Percentiles rank a stretch among this genome's conserved stretches.
Evolutionary conservation across 331 rosid genomes (phyloP).

Genomic region (Telfairia occidentalis): DNA sequence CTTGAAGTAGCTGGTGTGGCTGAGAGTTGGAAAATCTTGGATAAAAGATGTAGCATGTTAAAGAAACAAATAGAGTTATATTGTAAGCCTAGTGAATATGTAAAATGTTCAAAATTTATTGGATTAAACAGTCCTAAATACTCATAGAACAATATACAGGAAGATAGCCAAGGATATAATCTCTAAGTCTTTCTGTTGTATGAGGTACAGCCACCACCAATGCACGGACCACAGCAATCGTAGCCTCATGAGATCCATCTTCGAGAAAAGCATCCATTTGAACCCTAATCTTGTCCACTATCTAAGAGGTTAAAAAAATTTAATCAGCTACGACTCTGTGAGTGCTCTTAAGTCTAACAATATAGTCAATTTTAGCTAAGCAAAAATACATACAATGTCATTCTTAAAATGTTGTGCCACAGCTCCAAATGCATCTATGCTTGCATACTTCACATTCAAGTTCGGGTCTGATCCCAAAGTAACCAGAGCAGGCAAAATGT

Average conservation of each 20-base stretch:
- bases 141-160: not conserved
- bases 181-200: slow-evolving; percentile 75
- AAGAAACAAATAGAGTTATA: slow-evolving; percentile 33
- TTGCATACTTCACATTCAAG: slow-evolving; percentile 83
- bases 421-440: slow-evolving; percentile 91
- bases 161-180: slow-evolving; percentile 69
- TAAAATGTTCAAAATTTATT: not conserved
- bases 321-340: slow-evolving; percentile 18
- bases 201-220: slow-evolving; percentile 86
- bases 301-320: slow-evolving; percentile 31
- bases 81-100: slow-evolving; percentile 6
- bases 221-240: slow-evolving; percentile 82
- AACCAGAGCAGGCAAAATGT: slow-evolving; percentile 85
- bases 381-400: slow-evolving; percentile 48
- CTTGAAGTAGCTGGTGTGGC: slow-evolving; percentile 37
- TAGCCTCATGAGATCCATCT: slow-evolving; percentile 95
- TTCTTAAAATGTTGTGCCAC: slow-evolving; percentile 88
- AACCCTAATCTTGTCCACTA: slow-evolving; percentile 92
- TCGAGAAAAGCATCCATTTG: slow-evolving; percentile 99
- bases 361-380: slow-evolving; percentile 15
- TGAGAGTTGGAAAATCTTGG: slow-evolving; percentile 88
- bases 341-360: slow-evolving; percentile 12
- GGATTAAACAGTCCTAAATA: not conserved
- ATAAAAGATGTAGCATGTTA: slow-evolving; percentile 82
- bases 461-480: slow-evolving; percentile 93